A percentile compares a stretch with the other conserved stretches of the same genome.
phyloP scores from a whole-genome alignment of 352 stramenopile species.

The Phytophthora brassicae region DNA sequence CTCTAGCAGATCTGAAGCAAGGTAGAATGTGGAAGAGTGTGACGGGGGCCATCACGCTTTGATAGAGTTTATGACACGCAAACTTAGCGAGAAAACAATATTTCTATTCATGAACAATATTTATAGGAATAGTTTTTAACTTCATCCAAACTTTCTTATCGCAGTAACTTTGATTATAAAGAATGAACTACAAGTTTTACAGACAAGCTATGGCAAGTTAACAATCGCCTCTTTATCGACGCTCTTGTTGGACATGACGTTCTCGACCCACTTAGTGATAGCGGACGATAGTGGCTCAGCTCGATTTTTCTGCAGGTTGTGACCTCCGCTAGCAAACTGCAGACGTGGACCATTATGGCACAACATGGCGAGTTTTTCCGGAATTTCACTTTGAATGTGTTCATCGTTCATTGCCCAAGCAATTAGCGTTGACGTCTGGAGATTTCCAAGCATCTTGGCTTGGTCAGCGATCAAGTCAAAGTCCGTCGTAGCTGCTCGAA shows the following conservation, averaged over 20 bases:
- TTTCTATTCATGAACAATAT: background rate
- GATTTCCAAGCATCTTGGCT: conserved; percentile 16
- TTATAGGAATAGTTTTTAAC: conserved; percentile 9
- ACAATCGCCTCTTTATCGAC: background rate
- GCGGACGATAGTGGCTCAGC: conserved; percentile 30
- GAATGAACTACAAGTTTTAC: background rate
- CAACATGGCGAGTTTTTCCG: conserved; percentile 16
- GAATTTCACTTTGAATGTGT: conserved; percentile 35
- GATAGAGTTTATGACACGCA: background rate
- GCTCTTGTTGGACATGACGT: background rate
- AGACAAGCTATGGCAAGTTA: background rate
- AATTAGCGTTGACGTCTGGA: conserved; percentile 39
- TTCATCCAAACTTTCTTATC: background rate
- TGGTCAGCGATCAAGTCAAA: conserved; percentile 37
- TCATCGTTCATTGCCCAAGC: conserved; percentile 43
- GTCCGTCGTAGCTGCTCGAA: conserved; percentile 37
- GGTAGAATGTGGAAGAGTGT: conserved; percentile 12
- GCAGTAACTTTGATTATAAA: no score
- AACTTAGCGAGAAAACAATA: conserved; percentile 2
- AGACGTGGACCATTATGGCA: conserved; percentile 34
- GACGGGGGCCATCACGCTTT: conserved; percentile 6
- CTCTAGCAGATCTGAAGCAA: conserved; percentile 17
- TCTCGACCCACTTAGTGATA: conserved; percentile 27
- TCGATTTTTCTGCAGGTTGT: conserved; percentile 62
- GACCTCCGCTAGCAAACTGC: conserved; percentile 43